Percentiles rank a stretch among this genome's conserved stretches.
Conservation (phyloP, 352 stramenopile species). For the Phytophthora tubulina region DNA sequence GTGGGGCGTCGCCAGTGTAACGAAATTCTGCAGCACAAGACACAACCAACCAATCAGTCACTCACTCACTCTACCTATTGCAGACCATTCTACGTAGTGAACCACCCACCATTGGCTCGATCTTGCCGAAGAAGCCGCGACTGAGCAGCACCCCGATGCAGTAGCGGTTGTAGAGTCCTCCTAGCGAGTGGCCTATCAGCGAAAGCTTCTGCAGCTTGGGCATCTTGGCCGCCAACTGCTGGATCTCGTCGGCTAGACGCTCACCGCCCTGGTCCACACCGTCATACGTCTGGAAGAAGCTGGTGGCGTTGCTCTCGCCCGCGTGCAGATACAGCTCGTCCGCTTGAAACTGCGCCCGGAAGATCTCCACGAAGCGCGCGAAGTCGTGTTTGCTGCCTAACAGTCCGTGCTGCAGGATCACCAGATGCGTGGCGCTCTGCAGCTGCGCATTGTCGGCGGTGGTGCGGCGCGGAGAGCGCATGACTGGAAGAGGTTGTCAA, state of each 20-base stretch:
- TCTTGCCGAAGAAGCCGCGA: constrained; percentile 75
- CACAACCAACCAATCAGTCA: constrained; percentile 12
- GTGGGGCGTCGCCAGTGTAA: constrained; percentile 82
- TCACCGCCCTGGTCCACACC: constrained; percentile 74
- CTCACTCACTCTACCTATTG: background rate
- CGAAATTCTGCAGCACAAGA: constrained; percentile 73
- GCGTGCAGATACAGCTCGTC: constrained; percentile 64
- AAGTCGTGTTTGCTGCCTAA: constrained; percentile 76
- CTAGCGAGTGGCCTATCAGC: constrained; percentile 81
- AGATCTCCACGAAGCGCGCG: constrained; percentile 59
- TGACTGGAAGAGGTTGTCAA: background rate
- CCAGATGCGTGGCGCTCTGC: constrained; percentile 56
- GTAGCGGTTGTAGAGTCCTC: constrained; percentile 84
- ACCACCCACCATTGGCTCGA: constrained; percentile 71
- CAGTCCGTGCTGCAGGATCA: constrained; percentile 80
- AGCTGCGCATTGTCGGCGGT: constrained; percentile 17
- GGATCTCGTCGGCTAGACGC: constrained; percentile 78
- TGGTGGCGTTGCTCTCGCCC: constrained; percentile 57
- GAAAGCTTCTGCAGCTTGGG: constrained; percentile 74
- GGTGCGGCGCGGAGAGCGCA: constrained; percentile 23
- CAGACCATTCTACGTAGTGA: background rate
- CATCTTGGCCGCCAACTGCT: constrained; percentile 61
- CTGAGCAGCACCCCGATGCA: constrained; percentile 71
- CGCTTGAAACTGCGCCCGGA: constrained; percentile 54
- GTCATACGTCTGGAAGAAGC: constrained; percentile 83